Evolutionary conservation across 2,329 filamentous ascomycete species (phyloP).

Genomic region (Fusarium veterinarium): DNA sequence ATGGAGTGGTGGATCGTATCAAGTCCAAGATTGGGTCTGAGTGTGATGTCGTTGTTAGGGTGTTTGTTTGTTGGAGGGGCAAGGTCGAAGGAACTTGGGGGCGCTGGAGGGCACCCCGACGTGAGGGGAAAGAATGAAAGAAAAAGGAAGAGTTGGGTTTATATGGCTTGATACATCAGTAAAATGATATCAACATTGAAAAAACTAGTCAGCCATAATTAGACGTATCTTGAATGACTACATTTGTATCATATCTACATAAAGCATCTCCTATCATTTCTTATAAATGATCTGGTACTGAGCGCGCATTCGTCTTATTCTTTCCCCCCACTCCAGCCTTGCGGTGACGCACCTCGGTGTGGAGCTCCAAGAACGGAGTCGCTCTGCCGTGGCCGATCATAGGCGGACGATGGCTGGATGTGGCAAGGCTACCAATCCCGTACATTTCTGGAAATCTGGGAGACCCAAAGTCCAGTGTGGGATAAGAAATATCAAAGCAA

Average conservation of each 20-base stretch:
- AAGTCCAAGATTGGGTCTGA: not conserved
- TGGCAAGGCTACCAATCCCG: constrained; percentile 17
- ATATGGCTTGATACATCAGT: not conserved
- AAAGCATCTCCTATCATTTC: not conserved
- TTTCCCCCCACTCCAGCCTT: constrained; percentile 37
- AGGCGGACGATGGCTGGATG: not conserved
- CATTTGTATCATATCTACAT: not conserved
- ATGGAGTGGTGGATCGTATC: not conserved
- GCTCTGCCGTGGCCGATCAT: constrained; percentile 6
- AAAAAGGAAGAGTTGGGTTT: not conserved
- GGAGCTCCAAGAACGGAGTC: not conserved
- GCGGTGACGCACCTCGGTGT: constrained; percentile 17
- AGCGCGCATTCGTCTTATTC: not conserved
- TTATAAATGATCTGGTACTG: not conserved
- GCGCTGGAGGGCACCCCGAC: not conserved
- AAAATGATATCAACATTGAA: not conserved
- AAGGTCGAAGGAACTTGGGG: constrained; percentile 27
- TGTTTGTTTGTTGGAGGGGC: constrained; percentile 38
- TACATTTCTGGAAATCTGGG: not conserved
- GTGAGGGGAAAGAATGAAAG: not conserved
- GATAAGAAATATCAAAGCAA: not conserved
- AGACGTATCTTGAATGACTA: not conserved
- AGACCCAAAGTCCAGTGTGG: not conserved
- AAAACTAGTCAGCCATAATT: not conserved
- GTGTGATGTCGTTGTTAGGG: constrained; percentile 36